Conservation (phyloP, 2,329 filamentous ascomycete species). For the Phaeosphaeria sp. region DNA sequence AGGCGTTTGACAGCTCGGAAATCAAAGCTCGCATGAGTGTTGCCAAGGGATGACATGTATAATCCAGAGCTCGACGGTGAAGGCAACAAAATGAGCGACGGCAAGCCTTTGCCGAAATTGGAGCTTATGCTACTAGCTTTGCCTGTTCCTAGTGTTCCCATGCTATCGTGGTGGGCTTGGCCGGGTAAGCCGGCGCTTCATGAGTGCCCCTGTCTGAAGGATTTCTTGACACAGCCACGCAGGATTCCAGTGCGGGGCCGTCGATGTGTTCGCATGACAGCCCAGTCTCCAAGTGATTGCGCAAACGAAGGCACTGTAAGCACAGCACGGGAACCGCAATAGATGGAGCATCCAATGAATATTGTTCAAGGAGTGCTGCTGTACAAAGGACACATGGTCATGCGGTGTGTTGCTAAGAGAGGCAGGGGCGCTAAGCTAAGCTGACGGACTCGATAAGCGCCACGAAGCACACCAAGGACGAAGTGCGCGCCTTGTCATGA, state of each 20-base stretch:
- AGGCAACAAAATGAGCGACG: not conserved
- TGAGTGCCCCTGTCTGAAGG: not conserved
- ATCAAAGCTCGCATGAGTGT: not conserved
- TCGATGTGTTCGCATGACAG: not conserved
- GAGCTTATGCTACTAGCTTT: not conserved
- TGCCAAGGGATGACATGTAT: not conserved
- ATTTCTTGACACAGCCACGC: slow-evolving; percentile 1
- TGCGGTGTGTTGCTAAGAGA: slow-evolving; percentile 4
- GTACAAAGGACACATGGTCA: not conserved
- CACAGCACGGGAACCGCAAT: not conserved
- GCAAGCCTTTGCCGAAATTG: slow-evolving; percentile 6
- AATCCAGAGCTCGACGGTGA: not conserved
- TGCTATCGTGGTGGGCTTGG: not conserved
- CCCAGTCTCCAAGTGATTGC: not conserved
- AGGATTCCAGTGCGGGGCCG: not conserved
- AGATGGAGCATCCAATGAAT: not conserved
- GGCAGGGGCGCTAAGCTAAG: slow-evolving; percentile 12
- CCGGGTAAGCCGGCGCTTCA: not conserved
- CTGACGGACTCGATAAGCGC: slow-evolving; percentile 7
- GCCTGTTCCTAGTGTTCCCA: slow-evolving; percentile 2
- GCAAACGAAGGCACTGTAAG: not conserved
- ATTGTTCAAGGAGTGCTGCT: not conserved
- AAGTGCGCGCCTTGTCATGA: slow-evolving; percentile 7
- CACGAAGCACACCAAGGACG: slow-evolving; percentile 5
- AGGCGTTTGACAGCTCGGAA: not conserved